Conservation (phyloP, 2,329 filamentous ascomycete genomes). For the Coleophoma cylindrospora region DNA sequence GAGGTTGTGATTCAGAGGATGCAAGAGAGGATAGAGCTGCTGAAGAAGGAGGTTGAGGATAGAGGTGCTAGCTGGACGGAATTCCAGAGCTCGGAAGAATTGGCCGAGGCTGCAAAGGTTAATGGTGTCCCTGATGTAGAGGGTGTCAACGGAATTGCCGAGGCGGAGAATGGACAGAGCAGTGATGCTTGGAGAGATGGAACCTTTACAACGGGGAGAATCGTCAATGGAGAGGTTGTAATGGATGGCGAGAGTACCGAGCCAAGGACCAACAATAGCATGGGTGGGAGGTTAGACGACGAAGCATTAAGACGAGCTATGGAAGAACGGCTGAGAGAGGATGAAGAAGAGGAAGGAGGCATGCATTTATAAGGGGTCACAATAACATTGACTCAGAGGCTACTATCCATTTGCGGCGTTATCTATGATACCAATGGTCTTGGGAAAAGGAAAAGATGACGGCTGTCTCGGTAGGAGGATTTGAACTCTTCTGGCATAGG, state of each 20-base stretch:
- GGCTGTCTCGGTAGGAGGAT: neutral
- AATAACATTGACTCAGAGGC: too few relatives aligned
- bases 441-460: neutral
- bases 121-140: constrained; percentile 15
- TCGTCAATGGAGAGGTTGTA: constrained; percentile 44
- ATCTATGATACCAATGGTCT: neutral
- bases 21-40: constrained; percentile 57
- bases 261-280: constrained; percentile 5
- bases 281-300: constrained; percentile 47
- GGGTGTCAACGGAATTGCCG: constrained; percentile 13
- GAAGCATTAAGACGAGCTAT: constrained; percentile 53
- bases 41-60: constrained; percentile 56
- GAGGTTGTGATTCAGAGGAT: constrained; percentile 63
- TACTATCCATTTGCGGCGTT: too few relatives aligned
- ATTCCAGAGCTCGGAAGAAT: constrained; percentile 44
- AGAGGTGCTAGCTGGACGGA: constrained; percentile 53
- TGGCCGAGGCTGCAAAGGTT: constrained; percentile 22
- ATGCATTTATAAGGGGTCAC: constrained; percentile 49
- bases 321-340: constrained; percentile 47
- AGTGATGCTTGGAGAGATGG: constrained; percentile 53
- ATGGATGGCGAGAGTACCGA: constrained; percentile 29
- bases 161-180: constrained; percentile 9
- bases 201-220: constrained; percentile 56
- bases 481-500: neutral
- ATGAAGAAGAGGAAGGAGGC: constrained; percentile 48